A percentile compares a stretch with the other conserved stretches of the same genome.
phyloP scores from a whole-genome alignment of 2,329 filamentous ascomycete genomes.

The Emydomyces testavorans region DNA sequence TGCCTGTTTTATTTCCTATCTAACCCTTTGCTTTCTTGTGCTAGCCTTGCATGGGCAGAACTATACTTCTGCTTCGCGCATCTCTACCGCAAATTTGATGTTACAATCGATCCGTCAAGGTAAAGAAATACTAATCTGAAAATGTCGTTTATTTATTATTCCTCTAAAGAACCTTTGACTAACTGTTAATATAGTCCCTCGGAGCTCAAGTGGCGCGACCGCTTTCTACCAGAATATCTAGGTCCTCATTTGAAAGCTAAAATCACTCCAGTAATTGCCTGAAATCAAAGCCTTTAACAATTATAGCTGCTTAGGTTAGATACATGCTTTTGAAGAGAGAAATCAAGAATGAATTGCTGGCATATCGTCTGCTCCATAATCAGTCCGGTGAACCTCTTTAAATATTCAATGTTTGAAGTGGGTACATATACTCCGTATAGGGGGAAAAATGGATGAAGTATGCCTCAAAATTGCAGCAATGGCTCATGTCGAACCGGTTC shows the following conservation, averaged over 20 bases:
- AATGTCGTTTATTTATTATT: neutral
- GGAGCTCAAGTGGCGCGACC: conserved; percentile 3
- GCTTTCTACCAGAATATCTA: conserved; percentile 5
- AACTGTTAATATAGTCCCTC: neutral
- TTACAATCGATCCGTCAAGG: conserved; percentile 6
- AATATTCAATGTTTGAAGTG: too few species aligned
- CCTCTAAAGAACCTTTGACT: neutral
- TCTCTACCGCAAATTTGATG: conserved; percentile 11
- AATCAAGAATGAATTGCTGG: too few species aligned
- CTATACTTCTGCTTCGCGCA: conserved; percentile 10
- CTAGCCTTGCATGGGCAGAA: conserved; percentile 12
- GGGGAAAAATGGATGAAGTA: too few species aligned
- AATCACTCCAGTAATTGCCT: neutral
- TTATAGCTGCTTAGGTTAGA: too few species aligned
- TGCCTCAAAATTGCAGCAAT: too few species aligned
- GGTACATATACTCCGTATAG: too few species aligned
- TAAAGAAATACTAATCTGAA: neutral
- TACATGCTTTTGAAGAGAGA: too few species aligned
- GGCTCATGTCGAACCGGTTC: too few species aligned
- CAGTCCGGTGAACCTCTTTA: too few species aligned
- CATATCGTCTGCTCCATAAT: too few species aligned
- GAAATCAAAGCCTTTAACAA: neutral
- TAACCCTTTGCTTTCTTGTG: neutral
- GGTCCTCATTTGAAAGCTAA: conserved; percentile 1
- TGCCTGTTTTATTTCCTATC: neutral